phyloP scores from a whole-genome alignment of 306 rosid genomes.

The Malus fusca region DNA sequence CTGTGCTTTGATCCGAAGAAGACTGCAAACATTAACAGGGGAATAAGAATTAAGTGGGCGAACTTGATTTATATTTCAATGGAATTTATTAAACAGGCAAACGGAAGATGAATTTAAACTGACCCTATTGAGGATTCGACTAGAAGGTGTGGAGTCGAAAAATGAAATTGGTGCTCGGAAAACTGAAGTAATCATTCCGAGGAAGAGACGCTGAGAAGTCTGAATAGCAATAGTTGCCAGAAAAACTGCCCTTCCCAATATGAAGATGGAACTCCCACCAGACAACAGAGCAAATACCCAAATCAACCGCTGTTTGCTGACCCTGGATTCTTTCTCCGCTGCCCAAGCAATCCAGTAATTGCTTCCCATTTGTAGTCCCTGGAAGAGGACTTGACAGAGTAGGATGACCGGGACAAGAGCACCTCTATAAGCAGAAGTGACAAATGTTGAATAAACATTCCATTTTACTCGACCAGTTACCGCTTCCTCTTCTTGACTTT shows the following conservation, averaged over 20 bases:
- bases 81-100: not conserved
- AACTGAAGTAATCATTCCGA: slow-evolving; percentile 63
- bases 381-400: slow-evolving; percentile 76
- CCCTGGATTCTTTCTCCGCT: slow-evolving; percentile 42
- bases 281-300: slow-evolving; percentile 57
- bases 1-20: slow-evolving; percentile 18
- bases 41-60: not conserved
- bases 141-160: slow-evolving; percentile 80
- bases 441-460: slow-evolving; percentile 78
- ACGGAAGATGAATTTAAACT: not conserved
- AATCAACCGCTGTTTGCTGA: slow-evolving; percentile 40
- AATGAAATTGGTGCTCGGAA: slow-evolving; percentile 79
- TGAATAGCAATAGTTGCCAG: slow-evolving; percentile 65
- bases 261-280: slow-evolving; percentile 78
- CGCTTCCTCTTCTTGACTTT: slow-evolving; percentile 57
- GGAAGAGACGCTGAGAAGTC: slow-evolving; percentile 71
- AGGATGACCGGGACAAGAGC: slow-evolving; percentile 78
- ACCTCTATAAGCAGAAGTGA: slow-evolving; percentile 69
- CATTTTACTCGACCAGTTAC: slow-evolving; percentile 81
- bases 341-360: slow-evolving; percentile 98
- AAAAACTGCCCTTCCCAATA: slow-evolving; percentile 74
- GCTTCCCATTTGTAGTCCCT: slow-evolving; percentile 80
- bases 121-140: slow-evolving; percentile 80
- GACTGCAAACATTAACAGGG: slow-evolving; percentile 1
- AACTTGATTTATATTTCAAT: not conserved